Base-by-base conservation (phyloP, 352 stramenopile species). In the Paralagenidium karlingii region DNA sequence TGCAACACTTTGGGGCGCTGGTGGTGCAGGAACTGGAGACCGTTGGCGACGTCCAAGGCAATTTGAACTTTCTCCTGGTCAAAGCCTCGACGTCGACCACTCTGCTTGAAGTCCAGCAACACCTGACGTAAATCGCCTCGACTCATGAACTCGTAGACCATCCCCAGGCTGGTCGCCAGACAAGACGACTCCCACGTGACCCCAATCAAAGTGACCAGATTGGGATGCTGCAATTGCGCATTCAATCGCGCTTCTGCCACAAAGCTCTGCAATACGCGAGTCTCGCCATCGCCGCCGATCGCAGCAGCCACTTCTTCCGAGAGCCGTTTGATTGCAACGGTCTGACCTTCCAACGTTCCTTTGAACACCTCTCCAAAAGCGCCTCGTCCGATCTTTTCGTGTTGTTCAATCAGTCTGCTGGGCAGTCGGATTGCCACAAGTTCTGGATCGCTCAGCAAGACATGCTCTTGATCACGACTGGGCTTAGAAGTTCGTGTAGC, bases 191-290 rank as follows among this genome's bases (percentile, higher is more conserved):
- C 63, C 73, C 74, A 90, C 16, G 70, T 68, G 4, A 85, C 69
- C 5, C 81, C 81, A n/a, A 88, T 50, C 27, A 94, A 82, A n/a
- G 67, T 51, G 11, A 92, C 49, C n/a, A 94, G 85, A 40, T 84
- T 84, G 6, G 73, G 67, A 29, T 94, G 78, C 9, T 61, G 55
- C 12, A 91, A 37, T 0, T 55, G 54, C 2, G 52, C 65, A n/a
- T n/a, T n/a, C n/a, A n/a, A n/a, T n/a, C n/a, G n/a, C n/a, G n/a
- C n/a, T n/a, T n/a, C n/a, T n/a, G n/a, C n/a, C n/a, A n/a, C n/a
- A n/a, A n/a, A n/a, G n/a, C n/a, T n/a, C n/a, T n/a, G n/a, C n/a
- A n/a, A n/a, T n/a, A n/a, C n/a, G n/a, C n/a, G n/a, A n/a, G n/a
- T n/a, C n/a, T n/a, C n/a, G n/a, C n/a, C n/a, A n/a, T n/a, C n/a